Conservation (phyloP, 495 filamentous ascomycete genomes). For the Neurospora sp. region DNA sequence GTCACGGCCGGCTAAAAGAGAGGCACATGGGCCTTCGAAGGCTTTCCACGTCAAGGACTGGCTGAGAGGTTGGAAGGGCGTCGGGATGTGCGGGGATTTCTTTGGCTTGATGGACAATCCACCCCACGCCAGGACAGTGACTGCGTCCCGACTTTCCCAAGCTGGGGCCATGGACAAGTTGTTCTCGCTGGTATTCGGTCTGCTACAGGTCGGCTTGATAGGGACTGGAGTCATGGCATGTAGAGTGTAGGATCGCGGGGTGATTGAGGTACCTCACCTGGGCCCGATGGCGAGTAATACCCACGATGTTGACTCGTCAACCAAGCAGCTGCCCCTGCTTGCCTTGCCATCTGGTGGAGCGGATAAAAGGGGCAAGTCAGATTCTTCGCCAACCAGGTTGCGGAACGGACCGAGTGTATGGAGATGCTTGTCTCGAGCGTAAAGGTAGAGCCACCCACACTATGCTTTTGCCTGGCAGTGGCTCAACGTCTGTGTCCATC, state of each 20-base stretch:
- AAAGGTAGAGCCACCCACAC: background rate
- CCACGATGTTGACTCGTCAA: background rate
- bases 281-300: background rate
- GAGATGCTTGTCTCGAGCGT: background rate
- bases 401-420: background rate
- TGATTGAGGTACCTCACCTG: background rate
- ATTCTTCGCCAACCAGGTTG: background rate
- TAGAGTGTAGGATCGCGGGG: background rate
- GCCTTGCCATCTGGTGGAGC: background rate
- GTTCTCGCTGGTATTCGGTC: background rate
- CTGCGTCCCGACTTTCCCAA: background rate
- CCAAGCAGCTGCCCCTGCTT: background rate
- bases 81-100: background rate
- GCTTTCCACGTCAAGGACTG: background rate
- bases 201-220: background rate
- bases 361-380: background rate
- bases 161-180: background rate
- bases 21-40: background rate
- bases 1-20: background rate
- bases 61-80: background rate
- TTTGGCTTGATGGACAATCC: background rate
- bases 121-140: background rate
- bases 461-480: background rate
- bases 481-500: background rate
- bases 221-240: background rate